phyloP scores from a whole-genome alignment of 306 rosid species.

The Pterocarpus santalinus region DNA sequence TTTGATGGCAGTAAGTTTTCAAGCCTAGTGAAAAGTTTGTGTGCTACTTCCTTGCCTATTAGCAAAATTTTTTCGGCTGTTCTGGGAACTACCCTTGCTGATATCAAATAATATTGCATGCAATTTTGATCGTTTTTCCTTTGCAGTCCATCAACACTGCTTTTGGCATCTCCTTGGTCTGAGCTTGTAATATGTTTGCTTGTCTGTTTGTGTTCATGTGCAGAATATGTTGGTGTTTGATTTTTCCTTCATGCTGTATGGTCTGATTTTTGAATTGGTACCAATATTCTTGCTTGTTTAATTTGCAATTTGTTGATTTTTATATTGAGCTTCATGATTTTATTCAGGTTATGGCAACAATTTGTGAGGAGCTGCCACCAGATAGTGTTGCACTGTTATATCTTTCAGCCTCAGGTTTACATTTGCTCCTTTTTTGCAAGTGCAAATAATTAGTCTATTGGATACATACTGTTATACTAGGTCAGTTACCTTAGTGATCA shows the following conservation, averaged over 20 bases:
- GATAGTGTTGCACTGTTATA: slow-evolving; percentile 87
- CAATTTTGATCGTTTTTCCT: slow-evolving; percentile 25
- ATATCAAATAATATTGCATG: slow-evolving; percentile 18
- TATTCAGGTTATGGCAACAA: slow-evolving; percentile 90
- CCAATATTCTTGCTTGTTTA: slow-evolving; percentile 14
- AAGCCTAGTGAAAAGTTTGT: slow-evolving; percentile 32
- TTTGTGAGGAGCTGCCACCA: slow-evolving; percentile 92
- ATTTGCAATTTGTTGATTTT: slow-evolving; percentile 37
- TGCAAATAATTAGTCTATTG: slow-evolving; percentile 35
- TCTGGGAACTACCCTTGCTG: slow-evolving; percentile 10
- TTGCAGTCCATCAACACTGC: background rate
- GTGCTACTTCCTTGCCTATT: slow-evolving; percentile 10
- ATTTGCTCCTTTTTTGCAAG: slow-evolving; percentile 41
- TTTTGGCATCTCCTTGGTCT: slow-evolving; percentile 19
- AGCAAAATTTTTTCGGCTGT: slow-evolving; percentile 29
- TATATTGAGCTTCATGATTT: slow-evolving; percentile 46
- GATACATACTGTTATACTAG: slow-evolving; percentile 41
- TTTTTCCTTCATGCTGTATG: slow-evolving; percentile 8
- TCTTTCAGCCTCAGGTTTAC: slow-evolving; percentile 91
- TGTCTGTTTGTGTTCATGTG: slow-evolving; percentile 7
- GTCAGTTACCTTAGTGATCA: slow-evolving; percentile 54
- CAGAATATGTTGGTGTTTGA: background rate
- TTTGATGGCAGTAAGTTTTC: slow-evolving; percentile 86
- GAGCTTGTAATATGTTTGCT: slow-evolving; percentile 25
- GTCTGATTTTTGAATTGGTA: slow-evolving; percentile 27